These are phyloP conservation scores for Aethionema arabicum DNA, from an alignment of 345 rosid genomes.

Conservation along the genomic window DNA sequence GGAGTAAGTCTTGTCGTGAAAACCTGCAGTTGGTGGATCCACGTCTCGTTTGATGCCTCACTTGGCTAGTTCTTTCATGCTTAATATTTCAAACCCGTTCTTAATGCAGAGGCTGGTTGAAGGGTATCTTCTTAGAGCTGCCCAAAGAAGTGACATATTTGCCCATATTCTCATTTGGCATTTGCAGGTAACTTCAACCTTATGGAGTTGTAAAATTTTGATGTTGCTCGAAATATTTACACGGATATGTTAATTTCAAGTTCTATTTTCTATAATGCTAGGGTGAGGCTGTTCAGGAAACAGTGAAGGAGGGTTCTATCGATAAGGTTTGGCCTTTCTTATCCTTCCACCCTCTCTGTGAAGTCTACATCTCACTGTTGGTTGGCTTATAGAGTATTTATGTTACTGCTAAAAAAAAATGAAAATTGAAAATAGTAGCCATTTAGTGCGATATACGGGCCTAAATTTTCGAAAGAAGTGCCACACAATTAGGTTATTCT, in stretches of 20 bases:
- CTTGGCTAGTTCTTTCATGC: conserved; percentile 19
- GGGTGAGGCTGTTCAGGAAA: conserved; percentile 81
- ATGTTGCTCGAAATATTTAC: conserved; percentile 10
- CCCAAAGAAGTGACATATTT: conserved; percentile 94
- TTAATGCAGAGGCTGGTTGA: conserved; percentile 80
- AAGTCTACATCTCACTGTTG: conserved; percentile 22
- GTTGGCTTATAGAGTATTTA: neutral
- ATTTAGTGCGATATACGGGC: neutral
- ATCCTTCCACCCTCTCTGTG: conserved; percentile 2
- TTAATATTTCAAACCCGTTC: conserved; percentile 11
- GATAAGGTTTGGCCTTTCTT: conserved; percentile 52
- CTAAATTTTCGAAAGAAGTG: too few relatives aligned
- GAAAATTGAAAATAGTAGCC: neutral
- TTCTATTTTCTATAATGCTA: conserved; percentile 41
- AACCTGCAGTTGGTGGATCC: neutral
- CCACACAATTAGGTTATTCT: conserved; percentile 11
- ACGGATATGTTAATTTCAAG: conserved; percentile 27
- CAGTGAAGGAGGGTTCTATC: conserved; percentile 57
- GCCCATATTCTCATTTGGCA: conserved; percentile 99
- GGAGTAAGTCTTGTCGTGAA: conserved; percentile 50
- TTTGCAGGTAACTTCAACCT: conserved; percentile 62
- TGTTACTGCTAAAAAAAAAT: neutral
- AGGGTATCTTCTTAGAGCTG: conserved; percentile 96
- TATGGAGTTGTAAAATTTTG: conserved; percentile 25
- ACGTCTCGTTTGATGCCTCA: neutral